A percentile compares a stretch with the other conserved stretches of the same genome.
Conservation (phyloP, 768 basidiomycete genomes). For the Leccinum disarticulatum region DNA sequence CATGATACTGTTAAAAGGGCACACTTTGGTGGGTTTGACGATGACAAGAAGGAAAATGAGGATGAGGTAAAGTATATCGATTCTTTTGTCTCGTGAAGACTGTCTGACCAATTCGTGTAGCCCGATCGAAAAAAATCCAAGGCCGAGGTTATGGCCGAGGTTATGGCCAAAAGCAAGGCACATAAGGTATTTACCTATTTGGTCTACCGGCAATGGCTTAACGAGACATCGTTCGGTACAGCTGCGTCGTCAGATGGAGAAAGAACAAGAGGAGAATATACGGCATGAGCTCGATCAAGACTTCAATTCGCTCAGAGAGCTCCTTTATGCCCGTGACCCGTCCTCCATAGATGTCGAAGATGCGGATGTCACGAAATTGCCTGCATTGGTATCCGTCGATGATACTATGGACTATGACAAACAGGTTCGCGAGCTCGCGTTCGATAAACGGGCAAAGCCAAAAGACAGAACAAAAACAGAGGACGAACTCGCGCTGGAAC, state of each 20-base stretch:
- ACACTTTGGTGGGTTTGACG: constrained; percentile 88
- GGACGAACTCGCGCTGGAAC: constrained; percentile 87
- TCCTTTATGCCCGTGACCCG: constrained; percentile 63
- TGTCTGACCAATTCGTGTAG: constrained; percentile 38
- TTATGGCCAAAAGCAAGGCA: constrained; percentile 95
- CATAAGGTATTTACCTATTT: constrained; percentile 64
- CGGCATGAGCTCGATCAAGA: constrained; percentile 89
- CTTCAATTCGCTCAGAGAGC: constrained; percentile 73
- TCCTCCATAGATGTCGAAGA: constrained; percentile 41
- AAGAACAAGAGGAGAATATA: constrained; percentile 80
- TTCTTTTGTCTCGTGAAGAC: neutral
- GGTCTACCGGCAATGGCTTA: neutral
- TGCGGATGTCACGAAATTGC: constrained; percentile 4
- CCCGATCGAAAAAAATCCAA: constrained; percentile 86
- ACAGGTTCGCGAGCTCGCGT: constrained; percentile 87
- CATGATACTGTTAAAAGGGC: constrained; percentile 59
- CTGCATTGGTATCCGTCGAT: neutral
- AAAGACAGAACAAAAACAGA: constrained; percentile 97
- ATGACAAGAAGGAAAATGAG: constrained; percentile 56
- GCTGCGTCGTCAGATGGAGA: constrained; percentile 86
- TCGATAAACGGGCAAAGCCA: constrained; percentile 90
- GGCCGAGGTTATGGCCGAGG: constrained; percentile 96
- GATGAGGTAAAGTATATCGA: constrained; percentile 42
- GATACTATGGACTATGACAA: constrained; percentile 79
- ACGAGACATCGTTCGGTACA: constrained; percentile 31